Conservation (phyloP, 164 flowering plant genomes). For the Warburgia ugandensis region DNA sequence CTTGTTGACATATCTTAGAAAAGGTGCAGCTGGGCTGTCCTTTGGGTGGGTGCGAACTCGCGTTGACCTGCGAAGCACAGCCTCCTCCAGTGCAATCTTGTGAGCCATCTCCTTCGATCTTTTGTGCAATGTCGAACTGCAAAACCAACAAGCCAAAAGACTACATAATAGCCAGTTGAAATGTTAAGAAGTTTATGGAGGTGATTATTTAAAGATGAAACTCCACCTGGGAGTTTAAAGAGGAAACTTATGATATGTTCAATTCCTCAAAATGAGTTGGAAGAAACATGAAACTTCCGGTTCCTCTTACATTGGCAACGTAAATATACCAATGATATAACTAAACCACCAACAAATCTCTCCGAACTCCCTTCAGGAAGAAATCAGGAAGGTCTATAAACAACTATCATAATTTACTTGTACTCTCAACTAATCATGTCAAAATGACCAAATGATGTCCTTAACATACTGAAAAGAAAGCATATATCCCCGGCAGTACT, state of each 20-base stretch:
- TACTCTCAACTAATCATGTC: no score
- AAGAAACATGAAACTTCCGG: neutral
- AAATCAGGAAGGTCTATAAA: no score
- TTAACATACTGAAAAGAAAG: no score
- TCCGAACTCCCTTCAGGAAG: no score
- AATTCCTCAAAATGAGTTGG: neutral
- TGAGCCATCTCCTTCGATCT: conserved; percentile 45
- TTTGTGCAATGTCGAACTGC: conserved; percentile 58
- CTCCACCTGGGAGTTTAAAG: neutral
- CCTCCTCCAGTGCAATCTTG: conserved; percentile 53
- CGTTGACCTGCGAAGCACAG: conserved; percentile 66
- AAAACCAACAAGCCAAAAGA: conserved; percentile 1
- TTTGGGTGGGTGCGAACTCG: conserved; percentile 75
- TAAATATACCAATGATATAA: no score
- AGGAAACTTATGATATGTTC: neutral
- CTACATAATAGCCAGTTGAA: neutral
- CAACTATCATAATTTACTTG: no score
- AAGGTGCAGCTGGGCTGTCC: conserved; percentile 57
- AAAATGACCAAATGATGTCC: no score
- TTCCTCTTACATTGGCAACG: no score
- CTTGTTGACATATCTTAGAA: conserved; percentile 72
- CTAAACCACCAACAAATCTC: no score
- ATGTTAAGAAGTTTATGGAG: neutral
- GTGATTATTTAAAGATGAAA: neutral
- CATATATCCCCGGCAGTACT: no score